These are phyloP conservation scores for Fusarium sp. DNA, from an alignment of 2,329 filamentous ascomycete species.

Conservation along the genomic window DNA sequence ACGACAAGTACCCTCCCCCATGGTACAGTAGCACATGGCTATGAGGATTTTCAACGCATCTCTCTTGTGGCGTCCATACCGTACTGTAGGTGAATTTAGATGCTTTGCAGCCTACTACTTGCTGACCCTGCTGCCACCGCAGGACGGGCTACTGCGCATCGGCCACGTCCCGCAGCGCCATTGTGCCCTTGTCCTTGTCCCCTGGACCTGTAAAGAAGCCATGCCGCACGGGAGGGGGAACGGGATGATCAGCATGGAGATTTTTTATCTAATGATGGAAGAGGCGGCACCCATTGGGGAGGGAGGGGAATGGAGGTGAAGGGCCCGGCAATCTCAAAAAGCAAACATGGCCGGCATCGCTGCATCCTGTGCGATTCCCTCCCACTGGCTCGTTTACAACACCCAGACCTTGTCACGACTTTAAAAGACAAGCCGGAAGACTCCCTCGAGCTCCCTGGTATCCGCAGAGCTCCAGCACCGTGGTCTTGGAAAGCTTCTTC, in stretches of 20 bases:
- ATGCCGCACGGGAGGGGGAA: conserved; percentile 11
- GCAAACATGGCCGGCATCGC: neutral
- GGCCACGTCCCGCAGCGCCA: conserved; percentile 9
- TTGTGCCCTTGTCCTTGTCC: neutral
- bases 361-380: neutral
- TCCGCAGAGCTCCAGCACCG: neutral
- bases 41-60: neutral
- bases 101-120: conserved; percentile 1
- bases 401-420: neutral
- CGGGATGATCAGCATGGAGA: neutral
- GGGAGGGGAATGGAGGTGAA: neutral
- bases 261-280: conserved; percentile 6
- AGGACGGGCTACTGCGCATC: conserved; percentile 2
- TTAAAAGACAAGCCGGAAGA: neutral
- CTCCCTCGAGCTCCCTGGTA: neutral
- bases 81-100: neutral
- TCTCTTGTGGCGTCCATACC: conserved; percentile 4
- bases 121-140: neutral
- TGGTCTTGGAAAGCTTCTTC: neutral
- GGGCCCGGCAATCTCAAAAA: neutral
- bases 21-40: neutral
- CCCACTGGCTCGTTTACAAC: neutral
- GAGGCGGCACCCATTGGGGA: neutral
- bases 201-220: conserved; percentile 9
- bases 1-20: neutral